Evolutionary conservation across 2,329 filamentous ascomycete genomes (phyloP), one percentile per base, ranked within the genome.

Genomic region (Neonectria neomacrospora): DNA sequence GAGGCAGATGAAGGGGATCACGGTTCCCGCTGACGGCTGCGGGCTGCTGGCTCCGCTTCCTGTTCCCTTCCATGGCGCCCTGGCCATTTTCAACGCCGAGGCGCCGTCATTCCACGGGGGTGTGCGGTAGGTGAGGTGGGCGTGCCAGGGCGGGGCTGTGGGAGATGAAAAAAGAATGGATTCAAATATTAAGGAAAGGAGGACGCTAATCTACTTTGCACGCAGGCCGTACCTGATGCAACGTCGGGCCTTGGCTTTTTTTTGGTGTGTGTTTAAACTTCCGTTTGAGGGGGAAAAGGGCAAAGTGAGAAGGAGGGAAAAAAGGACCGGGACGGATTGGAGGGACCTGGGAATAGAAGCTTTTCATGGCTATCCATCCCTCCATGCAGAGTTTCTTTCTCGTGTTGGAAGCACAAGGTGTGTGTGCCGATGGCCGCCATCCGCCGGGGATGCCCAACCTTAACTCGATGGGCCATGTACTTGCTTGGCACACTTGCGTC

Each of bases 91-190:
- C 28, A 32, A 34, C 47, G 47, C 47, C 47, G 26, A 32, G 26
- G 30, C 30, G 18, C 47, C 47, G 30, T 34, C 47, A 50, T 50
- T 34, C 47, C 47, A 50, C 11, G 28, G 47, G 47, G 12, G 14
- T 23, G 20, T 23, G 7, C 2, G 20, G n/a, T n/a, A n/a, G n/a
- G n/a, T n/a, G n/a, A n/a, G n/a, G n/a, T n/a, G n/a, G n/a, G 45
- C 23, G 44, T n/a, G 44, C 44, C 8, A n/a, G 14, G 44, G 44
- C 10, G 47, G 28, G 47, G 26, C 47, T 32, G 26, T 14, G 47
- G 47, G 47, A 50, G 47, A 50, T 50, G 47, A 50, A 50, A 50
- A 30, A 50, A 26, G 42, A 41, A 37, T 34, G 10, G 30, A 32
- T 1, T 3, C 7, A 37, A 37, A 26, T 26, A 26, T 3, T 3